Base-by-base conservation (phyloP, 495 filamentous ascomycete genomes). In the Sphaerosporella brunnea region DNA sequence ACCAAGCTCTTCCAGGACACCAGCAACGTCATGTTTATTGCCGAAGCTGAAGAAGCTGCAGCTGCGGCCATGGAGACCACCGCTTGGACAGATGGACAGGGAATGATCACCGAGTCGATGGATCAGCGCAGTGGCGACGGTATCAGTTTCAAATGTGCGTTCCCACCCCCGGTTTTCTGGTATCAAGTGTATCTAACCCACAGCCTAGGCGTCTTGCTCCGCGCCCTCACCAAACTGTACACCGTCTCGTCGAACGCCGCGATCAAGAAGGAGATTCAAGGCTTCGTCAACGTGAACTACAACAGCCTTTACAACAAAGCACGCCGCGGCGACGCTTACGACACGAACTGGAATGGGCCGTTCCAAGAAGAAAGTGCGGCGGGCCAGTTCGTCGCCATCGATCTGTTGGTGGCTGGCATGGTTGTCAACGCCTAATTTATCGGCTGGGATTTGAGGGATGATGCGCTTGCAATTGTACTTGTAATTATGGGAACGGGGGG, bases 11-110 rank as follows among this genome's bases (percentile, higher is more conserved):
- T 23, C 43, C 19, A 16, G n/a, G 15, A 9, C 9, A 34, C 43
- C n/a, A 19, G 28, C 9, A 21, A 46, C 25, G 16, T 5, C 28
- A 10, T n/a, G 7, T 46, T 23, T 19, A 4, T 46, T n/a, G 9
- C 8, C 9, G 28, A 46, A 46, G 43, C 43, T 18, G 43, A 46
- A 36, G 43, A 34, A 19, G 43, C 28, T n/a, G 43, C 26, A n/a
- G 25, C 15, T 9, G 10, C 43, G n/a, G 25, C 43, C 8, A 46
- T 46, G 43, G 43, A 46, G 21, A 46, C 43, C 13, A 36, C 43
- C 2, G 3, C 19, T 16, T 46, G 43, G 43, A 46, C 43, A 13
- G 43, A 46, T 19, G 43, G 43, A 8, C 13, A 15, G n/a, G 43
- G 43, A 19, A 34, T 46, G 25, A 46, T 46, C 28, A 46, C 43